Evolutionary conservation across 164 flowering plant species (phyloP), one percentile per base, ranked within the genome.

Genomic region (Kingdonia uniflora): DNA sequence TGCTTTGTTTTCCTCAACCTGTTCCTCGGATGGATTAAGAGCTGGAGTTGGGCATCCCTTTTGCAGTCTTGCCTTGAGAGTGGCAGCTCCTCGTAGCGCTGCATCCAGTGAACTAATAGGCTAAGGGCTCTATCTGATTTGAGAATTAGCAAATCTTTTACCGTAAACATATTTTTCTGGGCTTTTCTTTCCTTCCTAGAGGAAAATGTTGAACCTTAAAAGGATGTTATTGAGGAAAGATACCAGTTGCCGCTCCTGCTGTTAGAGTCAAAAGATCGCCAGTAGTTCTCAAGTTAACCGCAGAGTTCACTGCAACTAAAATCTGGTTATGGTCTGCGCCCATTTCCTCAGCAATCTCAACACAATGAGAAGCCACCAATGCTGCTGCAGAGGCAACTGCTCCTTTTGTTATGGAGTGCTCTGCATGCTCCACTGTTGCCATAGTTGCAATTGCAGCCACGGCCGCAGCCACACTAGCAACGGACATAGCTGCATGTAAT

Each of bases 181-280:
- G n/a, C n/a, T n/a, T n/a, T n/a, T n/a, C n/a, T n/a, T n/a, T n/a
- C n/a, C n/a, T 29, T 29, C 35, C 8, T 29, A 29, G 35, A 29
- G 4, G 6, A 29, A 29, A 3, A 29, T 29, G 8, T 29, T 4
- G 8, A 29, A 29, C 35, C 35, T 3, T 29, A 29, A 3, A 29
- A 29, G 8, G 4, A 29, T 3, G 8, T 29, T 3, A 29, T 29
- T 29, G 6, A 29, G 6, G 35, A n/a, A 22, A 41, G 48, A 13
- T 65, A 85, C 92, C 97, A 15, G 95, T 85, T 21, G 95, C 95
- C 49, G 95, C 95, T 37, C 80, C 87, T 4, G 92, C 90, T 6
- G 97, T 85, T 15, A 89, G 67, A 14, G 97, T 71, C 92, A 84
- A 75, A 59, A 86, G 72, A 62, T 90, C 97, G 0, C 91, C 95